Conservation (phyloP, 176 grass and related monocot species). For the Triticum dicoccoides region DNA sequence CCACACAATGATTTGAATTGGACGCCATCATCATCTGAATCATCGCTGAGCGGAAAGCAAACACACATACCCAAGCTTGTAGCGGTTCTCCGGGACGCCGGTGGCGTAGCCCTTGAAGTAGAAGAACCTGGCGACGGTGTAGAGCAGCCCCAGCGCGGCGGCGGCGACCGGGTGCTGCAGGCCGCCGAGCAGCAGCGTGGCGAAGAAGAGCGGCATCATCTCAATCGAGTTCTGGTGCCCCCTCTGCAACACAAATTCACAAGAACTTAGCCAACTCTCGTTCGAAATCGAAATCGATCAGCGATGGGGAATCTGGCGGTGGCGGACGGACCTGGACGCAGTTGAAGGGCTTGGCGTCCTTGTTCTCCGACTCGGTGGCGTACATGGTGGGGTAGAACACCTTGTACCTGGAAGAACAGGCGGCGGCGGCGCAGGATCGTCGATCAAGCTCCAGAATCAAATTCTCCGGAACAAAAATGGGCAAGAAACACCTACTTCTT, state of each 20-base stretch:
- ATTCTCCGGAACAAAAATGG: neutral
- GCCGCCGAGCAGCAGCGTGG: slow-evolving; percentile 71
- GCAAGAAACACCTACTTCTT: slow-evolving; percentile 38
- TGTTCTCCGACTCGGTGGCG: slow-evolving; percentile 77
- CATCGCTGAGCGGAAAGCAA: neutral
- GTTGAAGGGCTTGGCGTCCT: slow-evolving; percentile 97
- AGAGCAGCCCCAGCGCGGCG: slow-evolving; percentile 58
- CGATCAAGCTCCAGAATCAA: neutral
- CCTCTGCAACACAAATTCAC: slow-evolving; percentile 44
- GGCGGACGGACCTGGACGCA: slow-evolving; percentile 66
- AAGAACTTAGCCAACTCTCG: no score
- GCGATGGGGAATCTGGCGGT: neutral
- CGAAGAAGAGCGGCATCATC: slow-evolving; percentile 92
- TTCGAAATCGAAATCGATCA: neutral
- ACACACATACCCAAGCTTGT: slow-evolving; percentile 91
- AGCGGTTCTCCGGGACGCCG: slow-evolving; percentile 75
- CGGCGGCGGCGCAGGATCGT: no score
- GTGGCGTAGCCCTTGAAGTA: slow-evolving; percentile 97
- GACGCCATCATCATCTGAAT: neutral
- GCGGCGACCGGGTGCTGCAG: slow-evolving; percentile 68
- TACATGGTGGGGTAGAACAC: slow-evolving; percentile 80
- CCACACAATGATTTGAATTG: no score
- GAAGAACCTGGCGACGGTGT: slow-evolving; percentile 80
- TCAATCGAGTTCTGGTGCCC: slow-evolving; percentile 99
- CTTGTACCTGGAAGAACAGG: slow-evolving; percentile 62